Evolutionary conservation across 1,284 basidiomycete genomes (phyloP).

Genomic region (Leccinum solheimii): DNA sequence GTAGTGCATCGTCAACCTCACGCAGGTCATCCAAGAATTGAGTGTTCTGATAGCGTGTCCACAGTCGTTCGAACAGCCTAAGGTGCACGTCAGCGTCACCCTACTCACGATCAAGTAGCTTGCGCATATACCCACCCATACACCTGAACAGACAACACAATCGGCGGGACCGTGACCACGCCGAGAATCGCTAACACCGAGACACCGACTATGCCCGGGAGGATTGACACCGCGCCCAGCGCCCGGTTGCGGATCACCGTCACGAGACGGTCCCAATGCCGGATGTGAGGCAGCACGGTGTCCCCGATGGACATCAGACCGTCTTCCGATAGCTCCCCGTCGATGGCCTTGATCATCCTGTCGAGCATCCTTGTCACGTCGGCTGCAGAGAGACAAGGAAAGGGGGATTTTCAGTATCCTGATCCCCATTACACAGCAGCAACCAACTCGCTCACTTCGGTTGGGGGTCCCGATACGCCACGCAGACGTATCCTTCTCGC

Average conservation of each 20-base stretch:
- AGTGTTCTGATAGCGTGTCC: constrained; percentile 6
- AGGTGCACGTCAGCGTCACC: constrained; percentile 7
- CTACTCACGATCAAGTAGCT: too few relatives aligned
- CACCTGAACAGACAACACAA: constrained; percentile 11
- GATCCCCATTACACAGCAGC: neutral
- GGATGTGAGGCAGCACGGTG: constrained; percentile 18
- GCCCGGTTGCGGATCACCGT: constrained; percentile 3
- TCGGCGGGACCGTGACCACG: constrained; percentile 2
- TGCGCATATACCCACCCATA: constrained; percentile 17
- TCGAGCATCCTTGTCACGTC: constrained; percentile 25
- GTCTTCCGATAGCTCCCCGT: constrained; percentile 24
- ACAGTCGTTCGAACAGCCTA: constrained; percentile 8
- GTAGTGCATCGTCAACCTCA: too few relatives aligned
- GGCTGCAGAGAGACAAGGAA: constrained; percentile 8
- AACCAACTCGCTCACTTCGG: neutral
- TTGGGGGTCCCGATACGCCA: constrained; percentile 12
- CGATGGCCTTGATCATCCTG: constrained; percentile 28
- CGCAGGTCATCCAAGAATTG: constrained; percentile 7
- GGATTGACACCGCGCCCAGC: neutral
- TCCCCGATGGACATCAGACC: constrained; percentile 22
- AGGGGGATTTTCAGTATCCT: neutral
- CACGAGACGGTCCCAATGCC: constrained; percentile 8
- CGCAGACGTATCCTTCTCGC: constrained; percentile 4
- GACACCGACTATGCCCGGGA: constrained; percentile 22
- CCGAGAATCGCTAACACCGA: constrained; percentile 16